Evolutionary conservation across 1,284 basidiomycete genomes (phyloP).

Genomic region (Irpex rosettiformis): DNA sequence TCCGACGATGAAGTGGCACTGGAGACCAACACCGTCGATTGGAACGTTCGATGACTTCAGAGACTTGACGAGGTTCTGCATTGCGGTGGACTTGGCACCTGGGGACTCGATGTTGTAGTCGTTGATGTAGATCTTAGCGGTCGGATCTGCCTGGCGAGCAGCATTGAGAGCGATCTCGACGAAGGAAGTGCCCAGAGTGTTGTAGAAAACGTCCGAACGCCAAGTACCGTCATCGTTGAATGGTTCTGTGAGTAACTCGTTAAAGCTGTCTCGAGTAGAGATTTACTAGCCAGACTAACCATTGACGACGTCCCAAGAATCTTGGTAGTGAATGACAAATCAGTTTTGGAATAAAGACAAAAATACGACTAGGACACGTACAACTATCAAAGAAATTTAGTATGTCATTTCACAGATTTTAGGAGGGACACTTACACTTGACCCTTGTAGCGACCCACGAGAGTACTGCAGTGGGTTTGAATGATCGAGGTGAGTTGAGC

Average conservation of each 20-base stretch:
- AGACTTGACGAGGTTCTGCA: constrained; percentile 41
- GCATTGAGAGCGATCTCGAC: constrained; percentile 41
- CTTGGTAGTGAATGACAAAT: constrained; percentile 1
- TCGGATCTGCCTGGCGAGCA: constrained; percentile 43
- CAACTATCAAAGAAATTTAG: constrained; percentile 15
- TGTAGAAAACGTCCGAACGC: constrained; percentile 44
- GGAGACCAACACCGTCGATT: constrained; percentile 48
- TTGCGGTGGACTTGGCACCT: constrained; percentile 41
- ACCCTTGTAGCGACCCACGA: constrained; percentile 48
- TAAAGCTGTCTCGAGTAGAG: not conserved
- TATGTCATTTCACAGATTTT: not conserved
- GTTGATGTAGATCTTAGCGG: constrained; percentile 43
- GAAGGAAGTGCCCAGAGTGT: constrained; percentile 40
- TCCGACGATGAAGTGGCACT: constrained; percentile 51
- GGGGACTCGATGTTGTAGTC: constrained; percentile 43
- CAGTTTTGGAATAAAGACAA: not conserved
- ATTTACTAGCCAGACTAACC: constrained; percentile 18
- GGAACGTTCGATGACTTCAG: constrained; percentile 40
- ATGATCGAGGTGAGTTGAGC: constrained; percentile 42
- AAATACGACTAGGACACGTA: constrained; percentile 18
- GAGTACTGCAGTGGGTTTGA: constrained; percentile 41
- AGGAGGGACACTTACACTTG: constrained; percentile 35
- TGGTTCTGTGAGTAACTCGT: constrained; percentile 31
- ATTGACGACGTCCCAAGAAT: constrained; percentile 38
- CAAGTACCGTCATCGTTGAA: constrained; percentile 60